Percentiles rank a stretch among this genome's conserved stretches.
phyloP scores from a whole-genome alignment of 2,329 filamentous ascomycete genomes.

The Endothia cerciana region DNA sequence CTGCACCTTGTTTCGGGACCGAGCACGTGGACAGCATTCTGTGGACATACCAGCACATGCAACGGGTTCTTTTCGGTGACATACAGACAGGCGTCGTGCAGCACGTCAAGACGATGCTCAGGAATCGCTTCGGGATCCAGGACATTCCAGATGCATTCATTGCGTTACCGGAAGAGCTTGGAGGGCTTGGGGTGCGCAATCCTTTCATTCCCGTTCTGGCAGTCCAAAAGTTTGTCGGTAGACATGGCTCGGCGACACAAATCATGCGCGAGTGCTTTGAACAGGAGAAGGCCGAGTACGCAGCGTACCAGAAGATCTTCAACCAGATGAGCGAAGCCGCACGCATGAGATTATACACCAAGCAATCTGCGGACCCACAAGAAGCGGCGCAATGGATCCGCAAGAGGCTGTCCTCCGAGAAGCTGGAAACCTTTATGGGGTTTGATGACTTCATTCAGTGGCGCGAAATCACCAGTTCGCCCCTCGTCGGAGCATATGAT shows the following conservation, averaged over 20 bases:
- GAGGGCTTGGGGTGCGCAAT: neutral
- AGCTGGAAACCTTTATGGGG: neutral
- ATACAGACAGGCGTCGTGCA: neutral
- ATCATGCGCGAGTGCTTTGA: neutral
- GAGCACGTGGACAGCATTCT: neutral
- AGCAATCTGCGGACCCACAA: neutral
- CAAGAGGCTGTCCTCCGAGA: neutral
- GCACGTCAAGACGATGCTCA: neutral
- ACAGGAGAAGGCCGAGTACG: neutral
- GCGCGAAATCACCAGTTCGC: neutral
- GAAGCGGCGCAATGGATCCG: neutral
- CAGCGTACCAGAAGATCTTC: neutral
- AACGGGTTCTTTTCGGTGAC: neutral
- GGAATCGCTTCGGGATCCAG: neutral
- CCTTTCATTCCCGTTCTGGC: neutral
- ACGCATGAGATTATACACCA: neutral
- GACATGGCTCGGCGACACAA: neutral
- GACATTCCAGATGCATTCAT: neutral
- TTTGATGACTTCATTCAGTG: conserved; percentile 3
- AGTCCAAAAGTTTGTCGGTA: neutral
- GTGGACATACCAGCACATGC: neutral
- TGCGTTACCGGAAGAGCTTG: neutral
- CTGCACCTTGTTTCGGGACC: neutral
- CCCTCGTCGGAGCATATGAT: neutral
- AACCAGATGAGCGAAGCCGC: neutral